Conservation (phyloP, 1,139 yeast genomes). For the Arxiozyma telluris region DNA sequence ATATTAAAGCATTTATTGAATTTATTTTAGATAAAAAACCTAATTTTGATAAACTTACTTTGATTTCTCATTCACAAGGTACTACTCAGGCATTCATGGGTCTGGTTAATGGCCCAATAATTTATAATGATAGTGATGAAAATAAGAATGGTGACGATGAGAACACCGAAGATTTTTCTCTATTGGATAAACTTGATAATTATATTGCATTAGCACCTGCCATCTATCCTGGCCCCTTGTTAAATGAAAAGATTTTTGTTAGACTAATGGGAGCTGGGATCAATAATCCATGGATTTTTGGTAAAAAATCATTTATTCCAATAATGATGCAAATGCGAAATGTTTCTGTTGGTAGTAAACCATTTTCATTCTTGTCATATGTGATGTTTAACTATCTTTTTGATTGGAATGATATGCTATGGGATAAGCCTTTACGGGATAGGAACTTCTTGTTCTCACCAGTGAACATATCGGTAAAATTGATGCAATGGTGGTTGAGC, state of each 20-base stretch:
- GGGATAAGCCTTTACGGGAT: constrained; percentile 62
- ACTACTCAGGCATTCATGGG: constrained; percentile 74
- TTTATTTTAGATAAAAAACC: constrained; percentile 41
- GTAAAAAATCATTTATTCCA: constrained; percentile 54
- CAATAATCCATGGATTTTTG: constrained; percentile 46
- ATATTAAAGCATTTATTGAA: constrained; percentile 64
- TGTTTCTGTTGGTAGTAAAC: constrained; percentile 37
- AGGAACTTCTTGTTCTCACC: constrained; percentile 80
- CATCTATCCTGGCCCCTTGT: constrained; percentile 69
- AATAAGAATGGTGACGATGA: neutral
- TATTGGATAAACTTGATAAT: constrained; percentile 46
- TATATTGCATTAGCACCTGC: constrained; percentile 87
- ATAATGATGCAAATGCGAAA: constrained; percentile 45
- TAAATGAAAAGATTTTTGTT: constrained; percentile 51
- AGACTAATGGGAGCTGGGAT: constrained; percentile 32
- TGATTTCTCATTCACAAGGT: constrained; percentile 89
- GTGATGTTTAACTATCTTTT: constrained; percentile 77
- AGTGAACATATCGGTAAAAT: constrained; percentile 63
- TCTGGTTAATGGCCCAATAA: constrained; percentile 35
- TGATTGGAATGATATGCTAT: constrained; percentile 73
- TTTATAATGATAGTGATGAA: constrained; percentile 12
- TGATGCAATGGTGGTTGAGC: constrained; percentile 87
- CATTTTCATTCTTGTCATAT: constrained; percentile 61
- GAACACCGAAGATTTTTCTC: constrained; percentile 33
- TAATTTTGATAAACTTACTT: constrained; percentile 39